Evolutionary conservation across 1,139 yeast species (phyloP).

Genomic region (Geotrichum klebahnii): DNA sequence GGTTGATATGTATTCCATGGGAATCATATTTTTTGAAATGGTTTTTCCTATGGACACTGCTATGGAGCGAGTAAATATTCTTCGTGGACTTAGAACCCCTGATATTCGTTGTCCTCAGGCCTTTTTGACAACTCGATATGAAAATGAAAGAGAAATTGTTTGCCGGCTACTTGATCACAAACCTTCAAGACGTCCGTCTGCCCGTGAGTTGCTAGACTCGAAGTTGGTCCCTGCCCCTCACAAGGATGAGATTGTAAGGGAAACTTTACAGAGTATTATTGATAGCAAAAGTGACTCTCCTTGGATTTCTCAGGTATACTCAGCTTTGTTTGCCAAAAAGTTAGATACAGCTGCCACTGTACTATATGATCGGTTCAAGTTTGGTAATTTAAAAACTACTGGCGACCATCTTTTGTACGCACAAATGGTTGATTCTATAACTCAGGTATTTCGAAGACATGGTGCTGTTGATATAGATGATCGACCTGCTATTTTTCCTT

Average conservation of each 20-base stretch:
- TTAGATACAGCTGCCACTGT: slow-evolving; percentile 77
- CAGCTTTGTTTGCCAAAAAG: slow-evolving; percentile 77
- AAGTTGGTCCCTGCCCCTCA: slow-evolving; percentile 84
- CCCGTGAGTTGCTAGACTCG: slow-evolving; percentile 66
- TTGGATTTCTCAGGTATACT: slow-evolving; percentile 89
- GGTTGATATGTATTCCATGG: slow-evolving; percentile 92
- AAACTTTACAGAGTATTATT: slow-evolving; percentile 77
- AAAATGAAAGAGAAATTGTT: slow-evolving; percentile 63
- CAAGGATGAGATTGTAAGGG: slow-evolving; percentile 83
- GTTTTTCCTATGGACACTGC: slow-evolving; percentile 75
- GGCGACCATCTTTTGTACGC: slow-evolving; percentile 35
- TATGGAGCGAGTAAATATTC: slow-evolving; percentile 80
- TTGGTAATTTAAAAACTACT: slow-evolving; percentile 12
- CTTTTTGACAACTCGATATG: slow-evolving; percentile 50
- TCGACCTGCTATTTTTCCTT: slow-evolving; percentile 68
- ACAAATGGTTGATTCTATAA: slow-evolving; percentile 52
- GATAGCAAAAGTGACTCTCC: slow-evolving; percentile 75
- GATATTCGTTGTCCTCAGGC: slow-evolving; percentile 63
- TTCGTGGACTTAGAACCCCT: slow-evolving; percentile 58
- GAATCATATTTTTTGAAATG: slow-evolving; percentile 94
- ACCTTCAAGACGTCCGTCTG: slow-evolving; percentile 74
- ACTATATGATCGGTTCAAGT: slow-evolving; percentile 52
- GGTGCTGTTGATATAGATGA: slow-evolving; percentile 76
- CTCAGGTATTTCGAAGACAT: slow-evolving; percentile 62
- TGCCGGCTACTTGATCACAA: slow-evolving; percentile 66